These are phyloP conservation scores for Thecaphora thlaspeos DNA, from an alignment of 1,284 basidiomycete genomes.

Conservation along the genomic window DNA sequence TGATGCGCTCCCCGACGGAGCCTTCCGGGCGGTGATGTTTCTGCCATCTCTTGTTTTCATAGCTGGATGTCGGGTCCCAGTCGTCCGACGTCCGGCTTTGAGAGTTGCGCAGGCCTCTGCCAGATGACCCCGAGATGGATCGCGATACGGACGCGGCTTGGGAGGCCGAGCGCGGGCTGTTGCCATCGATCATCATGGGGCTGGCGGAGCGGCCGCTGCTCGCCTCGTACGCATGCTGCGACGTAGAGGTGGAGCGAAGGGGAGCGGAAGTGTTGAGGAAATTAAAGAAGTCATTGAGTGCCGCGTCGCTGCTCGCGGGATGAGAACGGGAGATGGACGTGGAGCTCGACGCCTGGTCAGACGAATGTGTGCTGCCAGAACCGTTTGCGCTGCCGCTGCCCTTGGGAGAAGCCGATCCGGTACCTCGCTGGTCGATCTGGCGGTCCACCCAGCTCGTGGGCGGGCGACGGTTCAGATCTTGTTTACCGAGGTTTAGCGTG, in stretches of 20 bases:
- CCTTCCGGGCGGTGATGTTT: constrained; percentile 33
- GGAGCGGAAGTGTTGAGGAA: too few species aligned
- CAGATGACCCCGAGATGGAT: constrained; percentile 10
- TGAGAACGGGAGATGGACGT: constrained; percentile 15
- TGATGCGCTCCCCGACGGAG: constrained; percentile 20
- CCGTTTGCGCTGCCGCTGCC: constrained; percentile 22
- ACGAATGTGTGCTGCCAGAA: constrained; percentile 12
- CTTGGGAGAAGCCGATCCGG: constrained; percentile 21
- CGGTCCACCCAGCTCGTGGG: constrained; percentile 28
- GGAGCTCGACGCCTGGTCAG: constrained; percentile 23
- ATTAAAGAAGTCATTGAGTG: constrained; percentile 6
- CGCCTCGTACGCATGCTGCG: too few species aligned
- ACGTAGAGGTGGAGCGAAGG: too few species aligned
- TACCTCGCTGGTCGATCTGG: constrained; percentile 19
- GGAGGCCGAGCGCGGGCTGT: constrained; percentile 8
- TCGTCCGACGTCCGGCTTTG: constrained; percentile 21
- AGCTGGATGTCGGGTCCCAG: constrained; percentile 16
- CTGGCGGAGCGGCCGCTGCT: not conserved
- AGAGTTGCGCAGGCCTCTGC: constrained; percentile 1
- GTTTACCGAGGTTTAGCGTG: constrained; percentile 2
- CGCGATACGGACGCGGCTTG: constrained; percentile 13
- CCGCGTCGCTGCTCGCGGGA: constrained; percentile 13
- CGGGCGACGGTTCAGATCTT: constrained; percentile 4
- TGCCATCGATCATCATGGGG: not conserved
- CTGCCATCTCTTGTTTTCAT: constrained; percentile 43